A percentile compares a stretch with the other conserved stretches of the same genome.
These are phyloP conservation scores for Dispira simplex DNA, from an alignment of 192 early-diverging fungal species.

Conservation along the genomic window DNA sequence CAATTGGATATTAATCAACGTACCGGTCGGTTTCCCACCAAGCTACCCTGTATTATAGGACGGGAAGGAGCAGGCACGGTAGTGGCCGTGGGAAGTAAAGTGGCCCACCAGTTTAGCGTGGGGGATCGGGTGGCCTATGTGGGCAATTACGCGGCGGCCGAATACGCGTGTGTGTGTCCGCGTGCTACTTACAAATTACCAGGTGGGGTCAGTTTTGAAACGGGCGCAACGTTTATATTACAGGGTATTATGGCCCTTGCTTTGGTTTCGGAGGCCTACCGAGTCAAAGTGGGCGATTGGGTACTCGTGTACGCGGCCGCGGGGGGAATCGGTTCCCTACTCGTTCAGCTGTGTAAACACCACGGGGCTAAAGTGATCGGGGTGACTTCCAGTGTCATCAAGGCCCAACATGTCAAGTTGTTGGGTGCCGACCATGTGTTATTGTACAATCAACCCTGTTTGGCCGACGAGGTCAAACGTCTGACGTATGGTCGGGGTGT, in stretches of 20 bases:
- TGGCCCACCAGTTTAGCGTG: conserved; percentile 35
- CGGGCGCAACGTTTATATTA: conserved; percentile 47
- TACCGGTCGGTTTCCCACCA: conserved; percentile 50
- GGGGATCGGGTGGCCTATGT: conserved; percentile 77
- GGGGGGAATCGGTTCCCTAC: conserved; percentile 69
- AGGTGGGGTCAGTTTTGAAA: conserved; percentile 29
- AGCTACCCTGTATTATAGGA: conserved; percentile 53
- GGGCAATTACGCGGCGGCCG: conserved; percentile 46
- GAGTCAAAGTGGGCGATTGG: conserved; percentile 53
- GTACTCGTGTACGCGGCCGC: conserved; percentile 84
- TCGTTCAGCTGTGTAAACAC: conserved; percentile 59
- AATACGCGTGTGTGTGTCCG: conserved; percentile 41
- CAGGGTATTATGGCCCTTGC: conserved; percentile 76
- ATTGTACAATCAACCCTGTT: conserved; percentile 49
- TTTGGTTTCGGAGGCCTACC: conserved; percentile 50
- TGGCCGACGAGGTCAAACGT: conserved; percentile 45
- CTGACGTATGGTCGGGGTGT: conserved; percentile 62
- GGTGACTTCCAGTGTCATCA: conserved; percentile 56
- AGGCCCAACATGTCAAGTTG: conserved; percentile 37
- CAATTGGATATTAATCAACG: conserved; percentile 87
- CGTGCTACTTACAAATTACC: conserved; percentile 29
- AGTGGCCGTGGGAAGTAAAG: conserved; percentile 50
- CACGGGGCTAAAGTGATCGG: conserved; percentile 81
- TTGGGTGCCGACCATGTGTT: conserved; percentile 62
- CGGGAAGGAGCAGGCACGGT: conserved; percentile 72